Percentiles rank a stretch among this genome's conserved stretches.
Evolutionary conservation across 768 basidiomycete species (phyloP).

Genomic region (Melanogaster broomeanus): DNA sequence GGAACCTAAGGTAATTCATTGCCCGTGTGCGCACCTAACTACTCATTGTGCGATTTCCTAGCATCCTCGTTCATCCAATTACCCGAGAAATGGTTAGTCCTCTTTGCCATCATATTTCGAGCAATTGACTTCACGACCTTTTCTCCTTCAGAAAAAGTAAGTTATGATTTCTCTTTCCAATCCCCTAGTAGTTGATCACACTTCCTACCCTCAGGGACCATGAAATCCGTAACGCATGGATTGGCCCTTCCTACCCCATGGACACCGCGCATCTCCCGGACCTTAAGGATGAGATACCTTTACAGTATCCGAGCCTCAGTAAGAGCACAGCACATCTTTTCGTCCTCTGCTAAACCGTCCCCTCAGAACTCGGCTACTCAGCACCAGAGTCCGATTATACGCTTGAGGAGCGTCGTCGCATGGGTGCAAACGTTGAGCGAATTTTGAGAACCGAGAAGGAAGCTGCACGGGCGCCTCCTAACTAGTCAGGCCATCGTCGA

Average conservation of each 20-base stretch:
- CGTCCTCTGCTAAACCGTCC: neutral
- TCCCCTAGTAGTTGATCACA: neutral
- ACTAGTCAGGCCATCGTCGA: constrained; percentile 10
- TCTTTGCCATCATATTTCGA: neutral
- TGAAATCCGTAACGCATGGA: constrained; percentile 68
- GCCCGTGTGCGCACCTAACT: neutral
- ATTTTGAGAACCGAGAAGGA: constrained; percentile 62
- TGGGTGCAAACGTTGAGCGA: constrained; percentile 63
- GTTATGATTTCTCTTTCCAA: constrained; percentile 15
- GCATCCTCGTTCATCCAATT: constrained; percentile 73
- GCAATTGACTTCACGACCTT: neutral
- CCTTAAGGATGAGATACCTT: constrained; percentile 52
- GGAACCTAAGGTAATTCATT: constrained; percentile 57
- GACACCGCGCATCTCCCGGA: constrained; percentile 59
- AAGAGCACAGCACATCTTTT: constrained; percentile 22
- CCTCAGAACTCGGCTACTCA: constrained; percentile 70
- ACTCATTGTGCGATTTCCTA: constrained; percentile 25
- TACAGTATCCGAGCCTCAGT: constrained; percentile 71
- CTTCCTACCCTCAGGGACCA: constrained; percentile 54
- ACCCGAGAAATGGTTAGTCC: constrained; percentile 65
- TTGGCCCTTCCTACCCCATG: constrained; percentile 69
- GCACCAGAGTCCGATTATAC: constrained; percentile 48
- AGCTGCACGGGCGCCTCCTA: constrained; percentile 61
- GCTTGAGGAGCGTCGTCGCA: constrained; percentile 59
- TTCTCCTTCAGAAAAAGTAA: constrained; percentile 48